Conservation (phyloP, 768 basidiomycete species). For the Termitomyces sp. region DNA sequence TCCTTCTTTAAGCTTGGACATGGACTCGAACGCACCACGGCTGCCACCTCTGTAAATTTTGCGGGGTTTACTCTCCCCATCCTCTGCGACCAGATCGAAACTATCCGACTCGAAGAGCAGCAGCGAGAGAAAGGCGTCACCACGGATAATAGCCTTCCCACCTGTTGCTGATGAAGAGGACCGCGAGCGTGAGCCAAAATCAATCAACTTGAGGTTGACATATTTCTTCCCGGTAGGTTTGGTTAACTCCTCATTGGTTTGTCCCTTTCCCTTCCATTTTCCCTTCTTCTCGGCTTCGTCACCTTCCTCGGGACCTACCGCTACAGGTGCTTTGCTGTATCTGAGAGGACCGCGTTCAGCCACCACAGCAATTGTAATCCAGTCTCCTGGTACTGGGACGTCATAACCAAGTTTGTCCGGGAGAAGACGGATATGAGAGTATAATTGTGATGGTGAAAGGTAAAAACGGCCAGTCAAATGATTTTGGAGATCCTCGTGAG, state of each 20-base stretch:
- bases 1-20: constrained; percentile 84
- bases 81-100: constrained; percentile 51
- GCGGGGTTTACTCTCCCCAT: constrained; percentile 46
- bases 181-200: constrained; percentile 66
- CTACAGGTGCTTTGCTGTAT: constrained; percentile 65
- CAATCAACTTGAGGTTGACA: constrained; percentile 80
- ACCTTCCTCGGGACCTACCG: constrained; percentile 44
- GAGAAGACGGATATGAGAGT: constrained; percentile 76
- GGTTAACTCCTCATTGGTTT: constrained; percentile 26
- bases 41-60: constrained; percentile 87
- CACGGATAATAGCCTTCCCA: constrained; percentile 58
- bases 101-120: constrained; percentile 87
- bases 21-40: constrained; percentile 86
- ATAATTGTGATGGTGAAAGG: constrained; percentile 84
- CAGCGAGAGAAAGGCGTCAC: constrained; percentile 81
- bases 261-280: constrained; percentile 33
- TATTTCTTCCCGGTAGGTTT: constrained; percentile 71
- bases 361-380: constrained; percentile 94
- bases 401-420: constrained; percentile 85
- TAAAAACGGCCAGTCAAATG: constrained; percentile 83
- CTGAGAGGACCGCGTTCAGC: constrained; percentile 85
- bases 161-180: constrained; percentile 51
- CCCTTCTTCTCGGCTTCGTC: constrained; percentile 28
- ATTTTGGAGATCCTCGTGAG: constrained; percentile 77
- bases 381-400: constrained; percentile 88